Evolutionary conservation across 1,284 basidiomycete species (phyloP).

Genomic region (Leccinum griseonigrum): DNA sequence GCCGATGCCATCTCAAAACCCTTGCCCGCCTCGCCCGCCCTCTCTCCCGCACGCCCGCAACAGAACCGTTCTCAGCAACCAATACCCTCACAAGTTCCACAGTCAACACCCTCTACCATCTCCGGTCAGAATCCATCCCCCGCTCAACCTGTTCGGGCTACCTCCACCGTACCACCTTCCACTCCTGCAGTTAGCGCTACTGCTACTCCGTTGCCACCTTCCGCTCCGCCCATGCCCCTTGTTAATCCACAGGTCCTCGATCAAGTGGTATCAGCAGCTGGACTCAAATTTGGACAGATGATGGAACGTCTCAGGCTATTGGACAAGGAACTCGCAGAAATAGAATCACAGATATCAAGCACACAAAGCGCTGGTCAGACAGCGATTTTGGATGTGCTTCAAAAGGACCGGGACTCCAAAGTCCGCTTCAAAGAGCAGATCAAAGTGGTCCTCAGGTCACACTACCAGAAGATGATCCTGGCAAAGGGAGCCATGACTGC

Average conservation of each 20-base stretch:
- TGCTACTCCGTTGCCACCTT: slow-evolving; percentile 9
- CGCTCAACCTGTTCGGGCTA: slow-evolving; percentile 8
- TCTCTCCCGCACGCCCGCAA: slow-evolving; percentile 18
- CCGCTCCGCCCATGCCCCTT: slow-evolving; percentile 9
- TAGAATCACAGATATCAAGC: slow-evolving; percentile 15
- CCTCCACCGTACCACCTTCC: slow-evolving; percentile 7
- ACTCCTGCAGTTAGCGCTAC: slow-evolving; percentile 10
- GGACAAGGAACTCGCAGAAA: slow-evolving; percentile 13
- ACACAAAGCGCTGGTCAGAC: slow-evolving; percentile 18
- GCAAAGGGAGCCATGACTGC: not conserved
- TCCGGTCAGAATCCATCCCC: slow-evolving; percentile 15
- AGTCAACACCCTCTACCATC: slow-evolving; percentile 4
- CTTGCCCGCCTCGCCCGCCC: slow-evolving; percentile 25
- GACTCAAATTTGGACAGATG: slow-evolving; percentile 22
- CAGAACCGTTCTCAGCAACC: slow-evolving; percentile 19
- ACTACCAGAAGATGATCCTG: slow-evolving; percentile 14
- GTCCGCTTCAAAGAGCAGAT: slow-evolving; percentile 11
- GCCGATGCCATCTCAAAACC: slow-evolving; percentile 23
- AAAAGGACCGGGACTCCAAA: slow-evolving; percentile 10
- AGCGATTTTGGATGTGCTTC: slow-evolving; percentile 10
- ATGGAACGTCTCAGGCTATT: slow-evolving; percentile 22
- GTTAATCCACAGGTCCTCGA: slow-evolving; percentile 15
- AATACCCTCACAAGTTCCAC: slow-evolving; percentile 13
- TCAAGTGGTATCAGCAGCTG: slow-evolving; percentile 12
- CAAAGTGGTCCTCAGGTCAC: slow-evolving; percentile 12